Percentiles rank a stretch among this genome's conserved stretches.
phyloP scores from a whole-genome alignment of 148 eudicot species.

The Talinum fruticosum region DNA sequence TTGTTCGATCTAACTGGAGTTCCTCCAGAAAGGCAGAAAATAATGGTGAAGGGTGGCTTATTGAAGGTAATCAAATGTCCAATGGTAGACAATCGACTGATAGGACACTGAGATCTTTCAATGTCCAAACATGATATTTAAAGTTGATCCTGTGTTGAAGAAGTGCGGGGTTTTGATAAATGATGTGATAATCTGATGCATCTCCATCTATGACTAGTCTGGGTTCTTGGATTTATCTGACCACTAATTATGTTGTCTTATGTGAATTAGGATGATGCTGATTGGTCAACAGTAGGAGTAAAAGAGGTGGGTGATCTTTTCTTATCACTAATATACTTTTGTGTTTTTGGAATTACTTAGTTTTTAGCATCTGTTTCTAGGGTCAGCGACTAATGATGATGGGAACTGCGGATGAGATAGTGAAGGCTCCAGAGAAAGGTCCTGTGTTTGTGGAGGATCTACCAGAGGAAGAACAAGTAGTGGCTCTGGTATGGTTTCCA shows the following conservation, averaged over 20 bases:
- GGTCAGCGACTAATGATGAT: slow-evolving; percentile 99
- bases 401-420: slow-evolving; percentile 98
- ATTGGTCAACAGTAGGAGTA: slow-evolving; percentile 84
- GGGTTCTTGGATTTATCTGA: neutral
- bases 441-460: slow-evolving; percentile 89
- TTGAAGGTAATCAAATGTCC: slow-evolving; percentile 58
- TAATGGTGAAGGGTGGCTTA: slow-evolving; percentile 96
- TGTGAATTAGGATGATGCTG: slow-evolving; percentile 79
- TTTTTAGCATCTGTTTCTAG: slow-evolving; percentile 32
- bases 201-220: neutral
- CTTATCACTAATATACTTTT: slow-evolving; percentile 4
- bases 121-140: neutral
- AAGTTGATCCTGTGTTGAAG: neutral
- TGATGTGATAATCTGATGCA: neutral
- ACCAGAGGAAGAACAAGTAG: slow-evolving; percentile 94
- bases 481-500: slow-evolving; percentile 54
- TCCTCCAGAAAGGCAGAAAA: slow-evolving; percentile 97
- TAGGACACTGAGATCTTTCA: neutral
- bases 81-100: neutral
- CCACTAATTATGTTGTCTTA: slow-evolving; percentile 11
- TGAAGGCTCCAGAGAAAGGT: slow-evolving; percentile 97
- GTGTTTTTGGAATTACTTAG: slow-evolving; percentile 16
- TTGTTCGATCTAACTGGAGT: slow-evolving; percentile 91
- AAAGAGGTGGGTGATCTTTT: slow-evolving; percentile 63
- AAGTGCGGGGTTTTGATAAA: neutral